Evolutionary conservation across 2,329 filamentous ascomycete species (phyloP), one percentile per base, ranked within the genome.

Genomic region (Ascomycota sp.): DNA sequence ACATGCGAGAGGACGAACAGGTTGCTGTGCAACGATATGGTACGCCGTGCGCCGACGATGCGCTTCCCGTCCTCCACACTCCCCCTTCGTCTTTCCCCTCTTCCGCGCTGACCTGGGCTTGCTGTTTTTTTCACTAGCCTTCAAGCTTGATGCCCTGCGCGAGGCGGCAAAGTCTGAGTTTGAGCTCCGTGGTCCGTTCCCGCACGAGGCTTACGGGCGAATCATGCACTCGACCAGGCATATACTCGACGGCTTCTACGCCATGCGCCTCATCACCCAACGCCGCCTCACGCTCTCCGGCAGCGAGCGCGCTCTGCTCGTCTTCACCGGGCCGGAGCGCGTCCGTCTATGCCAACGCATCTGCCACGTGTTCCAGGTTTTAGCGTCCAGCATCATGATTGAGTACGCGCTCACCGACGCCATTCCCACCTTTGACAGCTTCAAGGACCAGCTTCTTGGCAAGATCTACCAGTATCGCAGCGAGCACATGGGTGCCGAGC

Each of bases 351-450:
- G 82, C 44, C 72, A 79, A 35, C 73, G 89, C 34, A 91, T 95
- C 45, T 91, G 82, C 49, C 89, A 95, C 63, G 66, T 98, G 11
- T 71, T 71, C 41, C 64, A 72, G 47, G 89, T 95, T 6, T 68
- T 98, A 40, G 89, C 89, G 2, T 89, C 79, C 30, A 92, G 80
- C 10, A 72, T 95, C 57, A 92, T 92, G 62, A 66, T 95, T 7
- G 84, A 92, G 54, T 95, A 92, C 45, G 84, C 89, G 0, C 63
- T 98, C 37, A 86, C 78, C 27, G 83, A 93, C 47, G 80, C 79
- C 9, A 63, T 95, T 30, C 89, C 89, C 0, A 83, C 75, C 39
- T 78, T 91, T 26, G 72, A 78, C 33, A 71, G 78, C 48, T 72
- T 76, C 29, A 69, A 89, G 40, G 84, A 98, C 49, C 64, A 79